phyloP scores from a whole-genome alignment of 129 eudicot genomes.

The Escallonia herrerae region DNA sequence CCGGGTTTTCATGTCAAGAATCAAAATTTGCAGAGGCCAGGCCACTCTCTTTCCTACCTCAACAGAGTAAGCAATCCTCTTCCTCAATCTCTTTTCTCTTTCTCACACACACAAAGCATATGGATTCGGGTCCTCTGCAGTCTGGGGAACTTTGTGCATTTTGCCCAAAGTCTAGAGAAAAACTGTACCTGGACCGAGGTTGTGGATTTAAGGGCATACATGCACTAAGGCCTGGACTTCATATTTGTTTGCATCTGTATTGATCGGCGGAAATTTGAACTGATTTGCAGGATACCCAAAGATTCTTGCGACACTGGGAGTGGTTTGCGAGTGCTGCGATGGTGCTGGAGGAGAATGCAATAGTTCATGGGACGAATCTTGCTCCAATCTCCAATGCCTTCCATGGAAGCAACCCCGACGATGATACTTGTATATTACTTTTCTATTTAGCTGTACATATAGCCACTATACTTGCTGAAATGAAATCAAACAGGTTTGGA shows the following conservation, averaged over 20 bases:
- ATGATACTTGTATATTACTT: no score
- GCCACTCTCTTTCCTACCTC: slow-evolving; percentile 8
- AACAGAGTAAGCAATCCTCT: not conserved
- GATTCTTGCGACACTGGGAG: slow-evolving; percentile 7
- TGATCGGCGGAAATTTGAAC: not conserved
- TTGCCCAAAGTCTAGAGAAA: not conserved
- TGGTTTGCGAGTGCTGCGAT: slow-evolving; percentile 31
- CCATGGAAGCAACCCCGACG: slow-evolving; percentile 22
- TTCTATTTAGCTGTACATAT: no score
- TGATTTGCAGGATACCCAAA: slow-evolving; percentile 1
- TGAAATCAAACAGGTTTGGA: no score
- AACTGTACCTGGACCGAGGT: no score
- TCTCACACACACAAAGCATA: not conserved
- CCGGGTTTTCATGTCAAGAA: not conserved
- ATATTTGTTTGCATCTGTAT: no score
- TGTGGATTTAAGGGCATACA: no score
- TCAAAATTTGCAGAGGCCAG: slow-evolving; percentile 12
- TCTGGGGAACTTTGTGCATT: not conserved
- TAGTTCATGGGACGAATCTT: slow-evolving; percentile 47
- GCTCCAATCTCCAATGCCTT: slow-evolving; percentile 48
- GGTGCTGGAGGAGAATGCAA: slow-evolving; percentile 6
- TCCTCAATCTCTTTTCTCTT: not conserved
- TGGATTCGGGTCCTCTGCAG: not conserved
- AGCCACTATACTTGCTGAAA: no score
- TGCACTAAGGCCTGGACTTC: no score